phyloP scores from a whole-genome alignment of 768 basidiomycete species.

The Amanita muscaria region DNA sequence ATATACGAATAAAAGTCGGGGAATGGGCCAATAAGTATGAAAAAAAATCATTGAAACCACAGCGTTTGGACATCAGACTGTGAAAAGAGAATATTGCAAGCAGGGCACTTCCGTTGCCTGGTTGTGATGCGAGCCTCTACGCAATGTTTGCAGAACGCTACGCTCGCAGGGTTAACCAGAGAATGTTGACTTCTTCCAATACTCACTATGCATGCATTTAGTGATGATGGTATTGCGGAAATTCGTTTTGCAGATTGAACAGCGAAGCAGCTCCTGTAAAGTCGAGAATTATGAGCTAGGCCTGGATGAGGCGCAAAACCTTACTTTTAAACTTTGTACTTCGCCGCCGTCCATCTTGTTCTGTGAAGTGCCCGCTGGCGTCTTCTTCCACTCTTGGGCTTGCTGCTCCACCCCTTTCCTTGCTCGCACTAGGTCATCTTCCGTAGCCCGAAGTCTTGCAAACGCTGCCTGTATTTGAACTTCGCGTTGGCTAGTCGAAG shows the following conservation, averaged over 20 bases:
- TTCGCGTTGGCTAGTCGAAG: conserved; percentile 27
- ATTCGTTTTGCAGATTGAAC: conserved; percentile 75
- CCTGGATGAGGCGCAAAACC: conserved; percentile 12
- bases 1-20: conserved; percentile 3
- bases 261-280: conserved; percentile 69
- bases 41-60: conserved; percentile 40
- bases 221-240: conserved; percentile 76
- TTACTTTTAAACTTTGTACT: conserved; percentile 52
- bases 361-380: conserved; percentile 20
- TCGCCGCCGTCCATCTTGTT: conserved; percentile 22
- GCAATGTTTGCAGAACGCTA: conserved; percentile 81
- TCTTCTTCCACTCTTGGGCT: conserved; percentile 36
- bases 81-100: conserved; percentile 75
- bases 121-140: conserved; percentile 83
- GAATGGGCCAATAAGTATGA: conserved; percentile 2
- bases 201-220: conserved; percentile 89
- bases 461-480: conserved; percentile 21
- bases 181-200: background rate
- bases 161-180: background rate
- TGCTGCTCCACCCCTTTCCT: conserved; percentile 48
- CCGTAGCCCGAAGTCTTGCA: conserved; percentile 30
- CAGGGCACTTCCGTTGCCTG: conserved; percentile 90
- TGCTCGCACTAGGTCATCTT: conserved; percentile 39
- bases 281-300: conserved; percentile 1
- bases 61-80: conserved; percentile 63